Base-by-base conservation (phyloP, 257 asterid genomes). In the Jasminum sambac region DNA sequence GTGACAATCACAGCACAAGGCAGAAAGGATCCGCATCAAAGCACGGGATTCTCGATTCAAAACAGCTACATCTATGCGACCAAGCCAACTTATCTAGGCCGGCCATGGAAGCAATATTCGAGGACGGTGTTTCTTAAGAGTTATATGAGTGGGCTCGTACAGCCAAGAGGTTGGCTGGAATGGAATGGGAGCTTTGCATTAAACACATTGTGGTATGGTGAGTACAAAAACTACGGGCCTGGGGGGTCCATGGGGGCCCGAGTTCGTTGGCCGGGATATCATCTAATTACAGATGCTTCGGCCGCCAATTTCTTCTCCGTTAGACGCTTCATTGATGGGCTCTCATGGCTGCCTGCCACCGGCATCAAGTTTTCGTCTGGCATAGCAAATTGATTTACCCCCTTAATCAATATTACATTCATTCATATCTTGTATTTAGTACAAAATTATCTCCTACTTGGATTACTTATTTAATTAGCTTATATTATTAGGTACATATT, bases 1-100 rank as follows among this genome's bases (percentile, higher is more conserved):
- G 95, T 94, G n/a, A 94, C 98, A 52, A 87, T 94, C 76, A 90
- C 97, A 0, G 98, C 98, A 42, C 97, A 94, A 73, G 98, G 97
- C 26, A 57, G 98, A 0, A 94, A 94, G 81, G 86, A 86, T 80
- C 97, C 97, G 0, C 84, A 91, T 23, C 98, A 94, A 81, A 85
- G 81, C 84, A 94, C 98, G 0, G 98, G 98, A 0, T 94, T 94
- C 61, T 71, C 96, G 0, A 86, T 94, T 72, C 96, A 91, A 77
- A 82, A 90, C 58, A 89, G 96, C 77, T 81, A 68, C 46, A 69
- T 94, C 11, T 88, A 83, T 60, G 97, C 98, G 16, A 82, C 90
- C 0, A 74, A 75, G 70, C 96, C 96, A 0, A 89, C 98, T 36
- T 94, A 89, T 50, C 69, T 94, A 37, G 98, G 98, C 64, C 58